A percentile compares a stretch with the other conserved stretches of the same genome.
These are phyloP conservation scores for Blumeriella jaapii DNA, from an alignment of 2,329 filamentous ascomycete genomes.

Conservation along the genomic window DNA sequence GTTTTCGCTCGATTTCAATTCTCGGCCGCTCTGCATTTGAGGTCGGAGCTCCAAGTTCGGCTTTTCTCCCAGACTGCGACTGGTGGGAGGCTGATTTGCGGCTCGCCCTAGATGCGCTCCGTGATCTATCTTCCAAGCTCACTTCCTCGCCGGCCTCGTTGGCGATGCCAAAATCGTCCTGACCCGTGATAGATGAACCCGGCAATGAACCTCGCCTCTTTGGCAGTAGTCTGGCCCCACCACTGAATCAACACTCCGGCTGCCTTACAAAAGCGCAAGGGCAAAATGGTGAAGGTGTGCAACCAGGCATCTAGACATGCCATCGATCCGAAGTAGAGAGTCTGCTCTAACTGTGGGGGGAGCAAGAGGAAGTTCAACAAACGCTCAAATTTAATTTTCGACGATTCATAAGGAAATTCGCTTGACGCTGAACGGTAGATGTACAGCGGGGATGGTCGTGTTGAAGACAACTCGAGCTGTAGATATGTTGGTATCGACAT, in stretches of 20 bases:
- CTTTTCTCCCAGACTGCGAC: slow-evolving; percentile 13
- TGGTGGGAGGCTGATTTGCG: slow-evolving; percentile 20
- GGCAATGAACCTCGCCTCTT: slow-evolving; percentile 60
- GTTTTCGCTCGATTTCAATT: slow-evolving; percentile 18
- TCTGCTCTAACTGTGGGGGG: slow-evolving; percentile 70
- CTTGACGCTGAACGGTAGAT: slow-evolving; percentile 46
- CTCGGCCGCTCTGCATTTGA: slow-evolving; percentile 14
- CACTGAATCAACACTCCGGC: slow-evolving; percentile 64
- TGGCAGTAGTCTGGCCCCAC: slow-evolving; percentile 61
- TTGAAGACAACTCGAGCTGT: slow-evolving; percentile 51
- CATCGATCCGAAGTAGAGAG: slow-evolving; percentile 76
- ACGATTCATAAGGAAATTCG: slow-evolving; percentile 77
- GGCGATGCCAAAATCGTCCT: slow-evolving; percentile 60
- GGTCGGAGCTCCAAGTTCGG: slow-evolving; percentile 10
- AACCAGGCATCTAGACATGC: slow-evolving; percentile 95
- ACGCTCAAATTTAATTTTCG: slow-evolving; percentile 81
- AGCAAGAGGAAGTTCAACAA: slow-evolving; percentile 80
- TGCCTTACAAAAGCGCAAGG: slow-evolving; percentile 76
- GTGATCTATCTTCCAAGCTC: slow-evolving; percentile 18
- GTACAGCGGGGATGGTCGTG: slow-evolving; percentile 52
- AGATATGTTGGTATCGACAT: slow-evolving; percentile 56
- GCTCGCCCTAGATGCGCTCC: slow-evolving; percentile 22
- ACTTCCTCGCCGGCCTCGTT: slow-evolving; percentile 37
- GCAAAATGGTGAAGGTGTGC: slow-evolving; percentile 91
- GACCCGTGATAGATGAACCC: slow-evolving; percentile 71